Evolutionary conservation across 768 basidiomycete species (phyloP).

Genomic region (Tricholoma hemisulphureum): DNA sequence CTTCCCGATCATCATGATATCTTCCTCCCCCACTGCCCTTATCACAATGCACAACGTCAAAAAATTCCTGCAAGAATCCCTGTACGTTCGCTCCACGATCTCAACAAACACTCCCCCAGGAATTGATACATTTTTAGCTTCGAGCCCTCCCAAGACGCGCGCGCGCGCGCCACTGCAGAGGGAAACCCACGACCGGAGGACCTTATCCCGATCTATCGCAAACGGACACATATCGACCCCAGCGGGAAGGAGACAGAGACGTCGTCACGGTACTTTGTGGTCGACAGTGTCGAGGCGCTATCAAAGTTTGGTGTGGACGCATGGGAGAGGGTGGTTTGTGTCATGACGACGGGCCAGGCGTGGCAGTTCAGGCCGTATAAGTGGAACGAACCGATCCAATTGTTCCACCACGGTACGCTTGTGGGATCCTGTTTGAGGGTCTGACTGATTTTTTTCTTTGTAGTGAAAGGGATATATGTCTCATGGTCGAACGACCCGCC

Average conservation of each 20-base stretch:
- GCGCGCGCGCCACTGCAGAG: slow-evolving; percentile 62
- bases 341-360: slow-evolving; percentile 96
- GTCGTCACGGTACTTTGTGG: slow-evolving; percentile 74
- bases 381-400: slow-evolving; percentile 87
- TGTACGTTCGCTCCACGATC: slow-evolving; percentile 41
- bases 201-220: slow-evolving; percentile 83
- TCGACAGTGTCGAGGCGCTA: slow-evolving; percentile 91
- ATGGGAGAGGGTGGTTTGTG: slow-evolving; percentile 96
- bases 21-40: slow-evolving; percentile 90
- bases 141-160: slow-evolving; percentile 73
- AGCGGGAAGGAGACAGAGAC: slow-evolving; percentile 58
- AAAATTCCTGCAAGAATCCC: slow-evolving; percentile 86
- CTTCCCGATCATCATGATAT: slow-evolving; percentile 96
- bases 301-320: slow-evolving; percentile 90
- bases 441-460: neutral
- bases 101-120: neutral
- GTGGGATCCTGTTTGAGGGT: neutral
- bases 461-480: slow-evolving; percentile 94
- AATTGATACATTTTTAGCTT: slow-evolving; percentile 43
- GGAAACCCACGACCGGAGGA: slow-evolving; percentile 79
- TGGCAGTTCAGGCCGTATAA: slow-evolving; percentile 99
- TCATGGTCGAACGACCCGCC: slow-evolving; percentile 93
- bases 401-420: slow-evolving; percentile 87
- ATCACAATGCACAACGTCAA: slow-evolving; percentile 99
- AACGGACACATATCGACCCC: slow-evolving; percentile 67